A percentile compares a stretch with the other conserved stretches of the same genome.
Evolutionary conservation across 305 asterid species (phyloP).

Genomic region (Fraxinus greggii): DNA sequence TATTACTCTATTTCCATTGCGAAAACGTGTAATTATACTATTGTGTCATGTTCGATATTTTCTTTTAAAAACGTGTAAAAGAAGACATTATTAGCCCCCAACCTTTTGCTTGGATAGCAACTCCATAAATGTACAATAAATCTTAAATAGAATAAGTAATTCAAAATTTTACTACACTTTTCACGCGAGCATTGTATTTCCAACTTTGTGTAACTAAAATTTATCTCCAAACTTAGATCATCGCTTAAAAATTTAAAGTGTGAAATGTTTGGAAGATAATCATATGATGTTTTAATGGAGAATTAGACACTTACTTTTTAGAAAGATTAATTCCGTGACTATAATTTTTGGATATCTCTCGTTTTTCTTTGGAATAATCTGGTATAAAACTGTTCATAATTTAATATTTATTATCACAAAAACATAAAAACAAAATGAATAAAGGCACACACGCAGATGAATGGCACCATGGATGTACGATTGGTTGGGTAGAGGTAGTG

Average conservation of each 20-base stretch:
- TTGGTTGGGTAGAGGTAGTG: background rate
- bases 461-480: background rate
- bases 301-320: background rate
- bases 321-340: too few species aligned
- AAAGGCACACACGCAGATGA: background rate
- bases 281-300: background rate
- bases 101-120: background rate
- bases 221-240: background rate
- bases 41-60: too few species aligned
- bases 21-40: background rate
- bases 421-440: background rate
- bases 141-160: too few species aligned
- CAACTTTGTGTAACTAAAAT: background rate
- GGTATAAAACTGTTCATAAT: too few species aligned
- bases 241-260: background rate
- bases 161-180: too few species aligned
- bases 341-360: background rate
- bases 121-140: background rate
- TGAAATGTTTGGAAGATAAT: too few species aligned
- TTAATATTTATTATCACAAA: background rate
- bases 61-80: background rate
- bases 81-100: background rate
- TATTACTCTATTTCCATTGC: background rate
- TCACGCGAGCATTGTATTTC: background rate
- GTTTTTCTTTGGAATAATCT: background rate